A percentile compares a stretch with the other conserved stretches of the same genome.
phyloP scores from a whole-genome alignment of 116 monocot genomes.

The Posidonia oceanica region DNA sequence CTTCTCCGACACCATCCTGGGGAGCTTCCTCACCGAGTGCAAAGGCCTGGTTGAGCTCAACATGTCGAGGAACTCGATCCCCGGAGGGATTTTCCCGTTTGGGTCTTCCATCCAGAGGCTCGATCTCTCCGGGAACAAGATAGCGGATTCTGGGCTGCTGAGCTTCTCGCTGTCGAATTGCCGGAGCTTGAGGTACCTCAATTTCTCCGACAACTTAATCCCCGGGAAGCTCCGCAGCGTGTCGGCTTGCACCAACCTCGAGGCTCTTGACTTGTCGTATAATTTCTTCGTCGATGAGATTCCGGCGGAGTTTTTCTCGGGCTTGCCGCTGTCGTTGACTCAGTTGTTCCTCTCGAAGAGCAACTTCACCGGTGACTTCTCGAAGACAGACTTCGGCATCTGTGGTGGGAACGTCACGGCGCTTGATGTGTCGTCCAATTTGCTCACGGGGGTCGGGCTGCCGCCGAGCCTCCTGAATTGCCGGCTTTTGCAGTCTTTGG shows the following conservation, averaged over 20 bases:
- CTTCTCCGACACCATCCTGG: constrained; percentile 26
- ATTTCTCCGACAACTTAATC: constrained; percentile 49
- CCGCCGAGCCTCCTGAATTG: constrained; percentile 44
- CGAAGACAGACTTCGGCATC: constrained; percentile 31
- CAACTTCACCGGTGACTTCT: constrained; percentile 70
- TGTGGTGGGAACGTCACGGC: constrained; percentile 43
- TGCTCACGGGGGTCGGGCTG: constrained; percentile 26
- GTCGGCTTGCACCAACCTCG: constrained; percentile 29
- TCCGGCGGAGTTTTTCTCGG: constrained; percentile 26
- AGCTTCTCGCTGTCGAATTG: constrained; percentile 41
- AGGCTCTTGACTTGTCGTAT: constrained; percentile 44
- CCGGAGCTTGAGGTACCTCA: constrained; percentile 29
- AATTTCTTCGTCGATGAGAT: constrained; percentile 43
- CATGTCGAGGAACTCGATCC: constrained; percentile 50
- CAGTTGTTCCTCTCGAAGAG: constrained; percentile 39
- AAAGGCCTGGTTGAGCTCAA: constrained; percentile 27
- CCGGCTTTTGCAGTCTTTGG: constrained; percentile 32
- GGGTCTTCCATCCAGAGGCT: constrained; percentile 30
- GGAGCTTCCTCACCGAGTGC: constrained; percentile 39
- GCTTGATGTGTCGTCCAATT: constrained; percentile 52
- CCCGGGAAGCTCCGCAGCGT: constrained; percentile 20
- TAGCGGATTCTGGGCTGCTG: constrained; percentile 39
- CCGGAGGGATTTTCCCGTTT: constrained; percentile 37
- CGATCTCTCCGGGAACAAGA: constrained; percentile 55
- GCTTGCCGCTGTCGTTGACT: constrained; percentile 26